Evolutionary conservation across 169 alveolate species (phyloP), one percentile per base, ranked within the genome.

Genomic region (Plasmodium coatneyi): DNA sequence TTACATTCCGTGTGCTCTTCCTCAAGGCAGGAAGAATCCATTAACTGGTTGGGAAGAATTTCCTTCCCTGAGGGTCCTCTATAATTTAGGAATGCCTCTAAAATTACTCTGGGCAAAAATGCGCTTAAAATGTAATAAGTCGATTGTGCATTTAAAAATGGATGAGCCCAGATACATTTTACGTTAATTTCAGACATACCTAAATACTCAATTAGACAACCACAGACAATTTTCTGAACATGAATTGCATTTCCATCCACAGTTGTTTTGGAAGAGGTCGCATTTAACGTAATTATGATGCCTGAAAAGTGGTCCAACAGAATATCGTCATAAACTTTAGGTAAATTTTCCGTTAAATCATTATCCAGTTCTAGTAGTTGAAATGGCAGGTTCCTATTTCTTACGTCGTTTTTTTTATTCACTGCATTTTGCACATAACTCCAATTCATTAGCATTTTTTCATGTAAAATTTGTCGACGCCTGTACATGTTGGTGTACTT

Each of bases 111-210:
- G 5, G 98, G 98, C 71, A 96, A 71, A 80, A 96, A 96, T 10
- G 97, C 95, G 80, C 96, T 96, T 30, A 96, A 87, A 66, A 96
- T 81, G 76, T 95, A 72, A 78, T 96, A 92, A 3, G 97, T 93
- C 30, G 97, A 93, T 95, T 96, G 96, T 76, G 96, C 92, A 49
- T 93, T 93, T 49, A 96, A 89, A 52, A 87, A 81, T 22, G 98
- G 98, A 92, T 96, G 98, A 12, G 94, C 82, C 98, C 98, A 96
- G 3, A 96, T 95, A 56, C 96, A 94, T 76, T 94, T 93, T 5
- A 96, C 95, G 49, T 97, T 94, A 30, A 97, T 41, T 56, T 96
- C 97, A 66, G 93, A 95, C n/a, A 96, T 94, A 86, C 81, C 74
- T 76, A 95, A 76, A 54, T 97, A 96, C 82, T 96, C 97, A 60